Evolutionary conservation across 2,329 filamentous ascomycete species (phyloP).

Genomic region (Colletotrichum sp.): DNA sequence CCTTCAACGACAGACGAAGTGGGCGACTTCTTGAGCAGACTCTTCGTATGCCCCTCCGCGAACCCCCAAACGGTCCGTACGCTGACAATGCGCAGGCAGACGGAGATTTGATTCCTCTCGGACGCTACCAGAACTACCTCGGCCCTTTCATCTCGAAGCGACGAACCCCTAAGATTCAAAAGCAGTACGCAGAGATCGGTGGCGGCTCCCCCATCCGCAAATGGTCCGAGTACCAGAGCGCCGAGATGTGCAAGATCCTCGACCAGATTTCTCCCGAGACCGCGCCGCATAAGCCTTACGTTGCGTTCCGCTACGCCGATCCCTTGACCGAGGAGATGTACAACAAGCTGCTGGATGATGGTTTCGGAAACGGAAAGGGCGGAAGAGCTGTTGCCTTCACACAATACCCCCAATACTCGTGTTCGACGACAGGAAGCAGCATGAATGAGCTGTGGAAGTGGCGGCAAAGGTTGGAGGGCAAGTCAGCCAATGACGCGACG

Average conservation of each 20-base stretch:
- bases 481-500: slow-evolving; percentile 57
- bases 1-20: slow-evolving; percentile 90
- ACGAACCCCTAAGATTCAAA: slow-evolving; percentile 93
- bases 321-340: slow-evolving; percentile 97
- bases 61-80: neutral
- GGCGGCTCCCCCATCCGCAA: slow-evolving; percentile 98
- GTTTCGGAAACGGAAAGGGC: slow-evolving; percentile 88
- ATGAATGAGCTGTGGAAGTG: slow-evolving; percentile 98
- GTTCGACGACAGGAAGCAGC: slow-evolving; percentile 94
- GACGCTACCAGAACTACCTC: slow-evolving; percentile 87
- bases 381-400: slow-evolving; percentile 96
- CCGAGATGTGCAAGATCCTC: slow-evolving; percentile 96
- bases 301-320: slow-evolving; percentile 94
- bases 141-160: slow-evolving; percentile 86
- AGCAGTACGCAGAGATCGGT: slow-evolving; percentile 94
- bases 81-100: slow-evolving; percentile 68
- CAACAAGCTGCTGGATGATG: slow-evolving; percentile 79
- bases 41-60: slow-evolving; percentile 73
- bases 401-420: slow-evolving; percentile 98
- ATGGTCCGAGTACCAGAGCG: slow-evolving; percentile 94
- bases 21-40: slow-evolving; percentile 82
- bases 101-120: slow-evolving; percentile 93
- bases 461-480: slow-evolving; percentile 86
- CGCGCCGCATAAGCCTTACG: slow-evolving; percentile 95
- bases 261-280: slow-evolving; percentile 91